Base-by-base conservation (phyloP, 306 rosid species). In the Quercus agrifolia region DNA sequence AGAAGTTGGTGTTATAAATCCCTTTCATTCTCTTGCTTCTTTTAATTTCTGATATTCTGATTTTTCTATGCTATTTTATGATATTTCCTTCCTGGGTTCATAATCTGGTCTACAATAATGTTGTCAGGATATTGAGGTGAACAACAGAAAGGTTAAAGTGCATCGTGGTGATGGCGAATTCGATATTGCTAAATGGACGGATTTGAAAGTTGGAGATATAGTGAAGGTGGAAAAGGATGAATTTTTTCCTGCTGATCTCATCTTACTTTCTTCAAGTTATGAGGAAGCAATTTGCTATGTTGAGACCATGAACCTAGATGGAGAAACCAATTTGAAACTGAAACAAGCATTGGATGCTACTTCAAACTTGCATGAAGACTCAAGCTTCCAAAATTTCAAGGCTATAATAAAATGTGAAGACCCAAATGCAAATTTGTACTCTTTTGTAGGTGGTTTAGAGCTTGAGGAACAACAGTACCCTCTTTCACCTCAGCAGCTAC, bases 161-260 rank as follows among this genome's bases (percentile, higher is more conserved):
- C 96, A 93, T 86, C 4, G 33, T 23, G 91, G 92, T 49, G 91
- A 70, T 66, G 97, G 92, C 7, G 77, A 18, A 76, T 96, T 93
- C 75, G 88, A 83, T 8, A 3, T 44, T 58, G 77, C 89, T n/a
- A 93, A 90, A 84, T 96, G 99, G 99, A 93, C 78, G 90, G 93
- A 93, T 77, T 89, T 96, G 85, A 90, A 71, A 83, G 97, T 91
- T 82, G 99, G 99, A 57, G 97, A 96, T 62, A 61, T 96, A 52
- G 97, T 96, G 75, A 96, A 85, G 79, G 99, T 96, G 74, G 92
- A 91, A 77, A 96, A 93, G 61, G 99, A 96, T 81, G 89, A 91
- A 62, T 90, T 89, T 83, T 96, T 96, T 70, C 99, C 99, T 38
- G 98, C 99, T 77, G 99, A 96, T 93, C 97, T 96, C 77, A 89